Conservation (phyloP, 164 flowering plant species). For the Echeveria elegans region DNA sequence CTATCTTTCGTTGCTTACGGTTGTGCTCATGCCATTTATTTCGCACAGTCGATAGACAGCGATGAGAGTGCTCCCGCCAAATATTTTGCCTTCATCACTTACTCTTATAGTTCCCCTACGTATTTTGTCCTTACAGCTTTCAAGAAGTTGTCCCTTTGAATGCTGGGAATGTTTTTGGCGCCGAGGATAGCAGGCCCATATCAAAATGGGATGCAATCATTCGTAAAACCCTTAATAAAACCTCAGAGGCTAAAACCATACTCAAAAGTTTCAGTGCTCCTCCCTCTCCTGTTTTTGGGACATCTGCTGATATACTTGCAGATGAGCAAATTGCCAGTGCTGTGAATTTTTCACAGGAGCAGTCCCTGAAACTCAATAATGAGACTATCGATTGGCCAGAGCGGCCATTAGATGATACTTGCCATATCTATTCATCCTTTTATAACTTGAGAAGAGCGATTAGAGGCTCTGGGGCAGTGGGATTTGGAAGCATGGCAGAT, state of each 20-base stretch:
- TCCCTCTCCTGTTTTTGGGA: conserved; percentile 73
- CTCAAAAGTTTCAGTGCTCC: conserved; percentile 80
- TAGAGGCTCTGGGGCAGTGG: conserved; percentile 60
- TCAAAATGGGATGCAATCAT: conserved; percentile 88
- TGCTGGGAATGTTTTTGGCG: conserved; percentile 63
- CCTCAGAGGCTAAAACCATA: conserved; percentile 44
- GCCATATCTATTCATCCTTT: conserved; percentile 31
- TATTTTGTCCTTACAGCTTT: conserved; percentile 34
- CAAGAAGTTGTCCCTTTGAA: conserved; percentile 71
- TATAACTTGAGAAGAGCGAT: conserved; percentile 49
- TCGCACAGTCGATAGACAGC: background rate
- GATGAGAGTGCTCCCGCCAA: background rate
- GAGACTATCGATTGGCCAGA: conserved; percentile 62
- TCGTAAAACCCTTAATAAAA: conserved; percentile 65
- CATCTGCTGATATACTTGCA: conserved; percentile 54
- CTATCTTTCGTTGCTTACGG: conserved; percentile 3
- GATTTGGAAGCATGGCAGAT: conserved; percentile 39
- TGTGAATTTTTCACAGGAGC: conserved; percentile 20
- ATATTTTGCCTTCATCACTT: background rate
- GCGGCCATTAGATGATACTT: conserved; percentile 39
- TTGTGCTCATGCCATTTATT: conserved; percentile 28
- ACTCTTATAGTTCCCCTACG: background rate
- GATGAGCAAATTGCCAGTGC: conserved; percentile 29
- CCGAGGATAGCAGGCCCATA: conserved; percentile 62
- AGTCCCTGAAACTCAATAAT: conserved; percentile 12